Conservation (phyloP, 805 yeast species). For the Huiozyma sinensis region DNA sequence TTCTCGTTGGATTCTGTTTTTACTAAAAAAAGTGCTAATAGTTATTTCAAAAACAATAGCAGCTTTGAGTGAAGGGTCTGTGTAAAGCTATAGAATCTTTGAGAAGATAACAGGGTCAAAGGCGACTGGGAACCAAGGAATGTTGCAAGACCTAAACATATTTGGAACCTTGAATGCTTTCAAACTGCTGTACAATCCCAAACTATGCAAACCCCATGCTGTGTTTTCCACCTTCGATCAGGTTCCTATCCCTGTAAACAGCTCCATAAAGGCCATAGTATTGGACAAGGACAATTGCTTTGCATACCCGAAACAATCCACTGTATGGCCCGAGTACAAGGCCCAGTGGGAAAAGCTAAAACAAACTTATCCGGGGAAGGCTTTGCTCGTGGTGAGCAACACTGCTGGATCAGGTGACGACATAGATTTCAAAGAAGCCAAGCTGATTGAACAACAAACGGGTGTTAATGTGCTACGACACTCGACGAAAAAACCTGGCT, state of each 20-base stretch:
- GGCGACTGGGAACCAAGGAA: background rate
- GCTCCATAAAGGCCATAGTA: conserved; percentile 59
- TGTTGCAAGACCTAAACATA: conserved; percentile 36
- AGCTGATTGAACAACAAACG: conserved; percentile 45
- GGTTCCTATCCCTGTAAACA: conserved; percentile 42
- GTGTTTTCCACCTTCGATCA: conserved; percentile 47
- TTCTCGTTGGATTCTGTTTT: too few species aligned
- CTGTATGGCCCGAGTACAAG: conserved; percentile 66
- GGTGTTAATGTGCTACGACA: conserved; percentile 67
- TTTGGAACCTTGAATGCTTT: conserved; percentile 69
- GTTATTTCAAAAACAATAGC: too few species aligned
- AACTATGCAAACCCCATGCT: conserved; percentile 58
- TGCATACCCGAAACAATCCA: conserved; percentile 70
- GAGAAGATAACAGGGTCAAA: background rate
- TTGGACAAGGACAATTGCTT: conserved; percentile 94
- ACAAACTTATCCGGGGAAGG: conserved; percentile 48
- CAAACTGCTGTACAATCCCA: conserved; percentile 49
- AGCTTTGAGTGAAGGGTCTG: too few species aligned
- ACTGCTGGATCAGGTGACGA: conserved; percentile 90
- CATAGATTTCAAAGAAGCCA: conserved; percentile 46
- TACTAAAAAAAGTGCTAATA: too few species aligned
- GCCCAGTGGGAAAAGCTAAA: conserved; percentile 46
- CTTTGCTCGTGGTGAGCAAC: conserved; percentile 71
- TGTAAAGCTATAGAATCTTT: too few species aligned
- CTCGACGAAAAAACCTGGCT: conserved; percentile 73